Base-by-base conservation (phyloP, 768 basidiomycete species). In the Termitomyces sp. region DNA sequence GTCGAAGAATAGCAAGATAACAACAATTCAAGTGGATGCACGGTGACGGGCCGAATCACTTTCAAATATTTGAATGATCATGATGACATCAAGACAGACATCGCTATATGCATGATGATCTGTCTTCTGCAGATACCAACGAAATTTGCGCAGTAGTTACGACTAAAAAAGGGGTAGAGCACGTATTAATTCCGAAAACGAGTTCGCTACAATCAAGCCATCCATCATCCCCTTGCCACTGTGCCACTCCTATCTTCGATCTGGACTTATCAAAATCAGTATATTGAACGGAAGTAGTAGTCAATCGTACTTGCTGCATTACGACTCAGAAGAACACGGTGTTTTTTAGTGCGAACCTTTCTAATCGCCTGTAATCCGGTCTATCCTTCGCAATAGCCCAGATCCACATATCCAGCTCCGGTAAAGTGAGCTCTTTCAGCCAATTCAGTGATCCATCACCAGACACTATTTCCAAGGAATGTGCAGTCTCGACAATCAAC, bases 331-430 rank as follows among this genome's bases (percentile, higher is more conserved):
- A 94, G 68, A 85, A 91, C 41, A 81, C 73, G 0, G 90, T 90
- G 59, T 84, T 74, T 55, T 76, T 74, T 67, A 82, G 71, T n/a
- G 80, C 86, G 65, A 92, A 88, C 61, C 91, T 74, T 62, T 77
- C 76, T 41, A 93, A 73, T 50, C 71, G 71, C 52, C 87, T 75
- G 65, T 91, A 92, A 68, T 91, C 90, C 32, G 71, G 62, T 61
- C 89, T 75, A 63, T 91, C 90, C 67, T 94, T 92, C 38, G 88
- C 89, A 5, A 90, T 80, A 33, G 83, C 77, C 88, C 91, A 90
- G n/a, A 93, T 68, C 89, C 90, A 94, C 65, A 79, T 80, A 65
- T 92, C 87, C 58, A 92, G 60, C 46, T 82, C 77, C 4, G 86
- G 83, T 28, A 84, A 71, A 0, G 75, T 82, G 36, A 94, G 74